A percentile compares a stretch with the other conserved stretches of the same genome.
These are phyloP conservation scores for Cladosporium sp. DNA, from an alignment of 2,329 filamentous ascomycete genomes.

Conservation along the genomic window DNA sequence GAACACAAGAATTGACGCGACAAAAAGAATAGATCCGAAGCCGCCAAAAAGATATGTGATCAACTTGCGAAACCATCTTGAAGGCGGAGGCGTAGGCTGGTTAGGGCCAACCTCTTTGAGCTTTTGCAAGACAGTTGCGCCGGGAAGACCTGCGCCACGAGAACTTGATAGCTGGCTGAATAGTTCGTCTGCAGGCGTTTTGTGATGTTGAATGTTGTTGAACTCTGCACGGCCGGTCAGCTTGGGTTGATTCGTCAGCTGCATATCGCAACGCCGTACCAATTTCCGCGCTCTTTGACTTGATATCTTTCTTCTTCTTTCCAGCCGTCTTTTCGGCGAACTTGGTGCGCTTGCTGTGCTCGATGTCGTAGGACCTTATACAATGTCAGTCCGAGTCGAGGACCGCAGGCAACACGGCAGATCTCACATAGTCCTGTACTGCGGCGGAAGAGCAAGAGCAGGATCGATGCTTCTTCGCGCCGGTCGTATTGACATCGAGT, in stretches of 20 bases:
- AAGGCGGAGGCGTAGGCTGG: slow-evolving; percentile 58
- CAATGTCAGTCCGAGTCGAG: background rate
- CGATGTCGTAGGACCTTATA: slow-evolving; percentile 37
- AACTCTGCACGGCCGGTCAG: slow-evolving; percentile 21
- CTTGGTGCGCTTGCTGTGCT: slow-evolving; percentile 26
- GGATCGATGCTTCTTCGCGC: slow-evolving; percentile 36
- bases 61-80: slow-evolving; percentile 51
- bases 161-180: slow-evolving; percentile 54
- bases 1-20: slow-evolving; percentile 66
- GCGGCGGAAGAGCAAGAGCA: slow-evolving; percentile 37
- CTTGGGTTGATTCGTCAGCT: background rate
- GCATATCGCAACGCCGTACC: slow-evolving; percentile 17
- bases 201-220: slow-evolving; percentile 61
- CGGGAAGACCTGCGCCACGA: slow-evolving; percentile 52
- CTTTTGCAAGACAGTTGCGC: slow-evolving; percentile 50
- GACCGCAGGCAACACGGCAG: background rate
- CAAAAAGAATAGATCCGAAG: slow-evolving; percentile 64
- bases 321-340: slow-evolving; percentile 25
- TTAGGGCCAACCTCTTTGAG: slow-evolving; percentile 60
- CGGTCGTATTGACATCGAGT: slow-evolving; percentile 32
- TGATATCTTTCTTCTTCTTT: slow-evolving; percentile 30
- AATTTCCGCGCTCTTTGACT: slow-evolving; percentile 30
- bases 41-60: slow-evolving; percentile 70
- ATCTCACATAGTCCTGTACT: slow-evolving; percentile 33
- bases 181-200: slow-evolving; percentile 52